phyloP scores from a whole-genome alignment of 2,329 filamentous ascomycete species.

The Dactylellina sp. region DNA sequence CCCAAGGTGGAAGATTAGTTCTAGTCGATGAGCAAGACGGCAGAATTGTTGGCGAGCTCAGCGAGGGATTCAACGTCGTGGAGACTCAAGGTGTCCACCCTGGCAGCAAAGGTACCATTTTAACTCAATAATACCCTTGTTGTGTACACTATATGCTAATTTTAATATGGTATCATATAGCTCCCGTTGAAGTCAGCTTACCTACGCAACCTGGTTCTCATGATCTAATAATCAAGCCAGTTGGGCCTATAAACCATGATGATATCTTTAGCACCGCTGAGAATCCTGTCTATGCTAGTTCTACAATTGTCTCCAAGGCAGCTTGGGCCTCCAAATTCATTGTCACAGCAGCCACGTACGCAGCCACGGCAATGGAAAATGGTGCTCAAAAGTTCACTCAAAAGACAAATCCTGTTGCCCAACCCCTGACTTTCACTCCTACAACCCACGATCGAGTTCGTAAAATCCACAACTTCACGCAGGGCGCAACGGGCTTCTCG shows the following conservation, averaged over 20 bases:
- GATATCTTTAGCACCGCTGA: slow-evolving; percentile 81
- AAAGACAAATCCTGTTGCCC: slow-evolving; percentile 79
- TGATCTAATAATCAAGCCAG: slow-evolving; percentile 74
- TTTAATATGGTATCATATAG: slow-evolving; percentile 63
- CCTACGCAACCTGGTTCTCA: slow-evolving; percentile 73
- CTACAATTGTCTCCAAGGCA: slow-evolving; percentile 85
- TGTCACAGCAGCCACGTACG: slow-evolving; percentile 83
- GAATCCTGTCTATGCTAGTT: slow-evolving; percentile 92
- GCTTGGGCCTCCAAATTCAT: slow-evolving; percentile 89
- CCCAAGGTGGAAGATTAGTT: slow-evolving; percentile 79
- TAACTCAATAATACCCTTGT: slow-evolving; percentile 26
- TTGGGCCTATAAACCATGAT: slow-evolving; percentile 66
- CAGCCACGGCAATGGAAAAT: slow-evolving; percentile 80
- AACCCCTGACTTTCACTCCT: slow-evolving; percentile 88
- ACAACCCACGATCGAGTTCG: slow-evolving; percentile 86
- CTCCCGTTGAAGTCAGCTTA: slow-evolving; percentile 82
- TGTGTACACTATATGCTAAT: slow-evolving; percentile 5
- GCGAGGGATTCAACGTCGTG: slow-evolving; percentile 81
- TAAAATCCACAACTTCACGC: slow-evolving; percentile 88
- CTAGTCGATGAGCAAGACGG: slow-evolving; percentile 96
- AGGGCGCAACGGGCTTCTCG: slow-evolving; percentile 80
- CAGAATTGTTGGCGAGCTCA: slow-evolving; percentile 90
- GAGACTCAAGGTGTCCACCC: slow-evolving; percentile 80
- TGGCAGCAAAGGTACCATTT: slow-evolving; percentile 83
- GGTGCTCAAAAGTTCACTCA: slow-evolving; percentile 84